phyloP scores from a whole-genome alignment of 2,329 filamentous ascomycete genomes.

The Elsinoe australis region DNA sequence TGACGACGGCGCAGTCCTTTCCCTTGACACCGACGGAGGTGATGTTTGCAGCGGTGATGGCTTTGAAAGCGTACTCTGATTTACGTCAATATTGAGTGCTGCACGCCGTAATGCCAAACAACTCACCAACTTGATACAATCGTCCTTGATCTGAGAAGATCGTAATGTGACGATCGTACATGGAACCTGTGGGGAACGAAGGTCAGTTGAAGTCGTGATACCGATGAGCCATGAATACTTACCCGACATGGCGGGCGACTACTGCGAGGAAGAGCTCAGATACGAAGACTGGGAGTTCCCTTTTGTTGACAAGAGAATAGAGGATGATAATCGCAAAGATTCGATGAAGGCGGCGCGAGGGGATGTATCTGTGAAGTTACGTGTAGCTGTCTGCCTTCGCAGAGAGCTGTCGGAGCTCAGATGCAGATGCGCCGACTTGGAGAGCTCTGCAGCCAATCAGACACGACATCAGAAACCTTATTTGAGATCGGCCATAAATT shows the following conservation, averaged over 20 bases:
- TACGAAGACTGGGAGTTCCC: too few species aligned
- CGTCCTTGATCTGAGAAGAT: slow-evolving; percentile 99
- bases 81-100: slow-evolving; percentile 21
- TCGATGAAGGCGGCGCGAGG: too few species aligned
- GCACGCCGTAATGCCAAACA: slow-evolving; percentile 3
- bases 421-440: neutral
- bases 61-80: slow-evolving; percentile 99
- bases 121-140: slow-evolving; percentile 98
- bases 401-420: slow-evolving; percentile 9
- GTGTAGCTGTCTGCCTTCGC: slow-evolving; percentile 15
- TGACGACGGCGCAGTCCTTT: slow-evolving; percentile 92
- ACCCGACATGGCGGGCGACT: slow-evolving; percentile 35
- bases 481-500: slow-evolving; percentile 12
- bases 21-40: slow-evolving; percentile 93
- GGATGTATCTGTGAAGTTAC: slow-evolving; percentile 7
- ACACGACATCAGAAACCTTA: neutral
- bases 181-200: slow-evolving; percentile 54
- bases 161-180: slow-evolving; percentile 97
- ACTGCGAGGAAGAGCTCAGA: neutral
- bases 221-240: slow-evolving; percentile 22
- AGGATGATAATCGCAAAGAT: too few species aligned
- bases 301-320: too few species aligned
- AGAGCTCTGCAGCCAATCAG: slow-evolving; percentile 10
- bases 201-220: slow-evolving; percentile 18
- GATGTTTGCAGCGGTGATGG: slow-evolving; percentile 98